phyloP scores from a whole-genome alignment of 177 flowering plant genomes.

The Vitis hybrid region DNA sequence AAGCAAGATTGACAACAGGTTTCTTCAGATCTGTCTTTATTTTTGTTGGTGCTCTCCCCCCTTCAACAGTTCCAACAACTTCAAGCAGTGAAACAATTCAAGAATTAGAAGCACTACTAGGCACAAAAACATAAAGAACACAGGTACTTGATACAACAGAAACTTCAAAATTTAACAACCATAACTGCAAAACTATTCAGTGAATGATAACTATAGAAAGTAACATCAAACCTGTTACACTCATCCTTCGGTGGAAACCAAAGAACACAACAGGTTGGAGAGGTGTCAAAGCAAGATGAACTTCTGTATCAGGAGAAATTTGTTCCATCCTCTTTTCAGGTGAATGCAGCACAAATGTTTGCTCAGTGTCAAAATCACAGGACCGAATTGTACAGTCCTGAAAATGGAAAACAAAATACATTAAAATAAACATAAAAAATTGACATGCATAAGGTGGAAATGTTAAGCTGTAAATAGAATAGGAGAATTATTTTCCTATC shows the following conservation, averaged over 20 bases:
- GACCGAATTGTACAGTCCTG: slow-evolving; percentile 98
- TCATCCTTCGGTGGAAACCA: slow-evolving; percentile 93
- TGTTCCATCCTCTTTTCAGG: slow-evolving; percentile 91
- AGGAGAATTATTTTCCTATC: too few relatives aligned
- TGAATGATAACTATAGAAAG: slow-evolving; percentile 3
- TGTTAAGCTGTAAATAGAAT: too few relatives aligned
- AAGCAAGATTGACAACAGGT: slow-evolving; percentile 94
- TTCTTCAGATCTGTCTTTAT: slow-evolving; percentile 97
- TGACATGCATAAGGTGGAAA: not conserved
- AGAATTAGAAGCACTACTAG: slow-evolving; percentile 5
- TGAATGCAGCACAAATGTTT: slow-evolving; percentile 92
- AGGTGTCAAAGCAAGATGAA: slow-evolving; percentile 97
- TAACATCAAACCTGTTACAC: slow-evolving; percentile 84
- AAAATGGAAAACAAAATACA: slow-evolving; percentile 10
- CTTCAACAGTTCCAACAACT: slow-evolving; percentile 99
- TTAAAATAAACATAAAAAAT: not conserved
- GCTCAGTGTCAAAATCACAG: slow-evolving; percentile 96
- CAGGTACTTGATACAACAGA: not conserved
- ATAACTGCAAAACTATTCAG: slow-evolving; percentile 1
- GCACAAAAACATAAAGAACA: not conserved
- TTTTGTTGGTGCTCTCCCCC: slow-evolving; percentile 93
- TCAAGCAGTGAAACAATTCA: slow-evolving; percentile 28
- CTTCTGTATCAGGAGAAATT: slow-evolving; percentile 84
- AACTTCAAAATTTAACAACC: not conserved
- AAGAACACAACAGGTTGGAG: slow-evolving; percentile 96